A percentile compares a stretch with the other conserved stretches of the same genome.
Conservation (phyloP, 2,329 filamentous ascomycete species). For the Colletotrichum sp. region DNA sequence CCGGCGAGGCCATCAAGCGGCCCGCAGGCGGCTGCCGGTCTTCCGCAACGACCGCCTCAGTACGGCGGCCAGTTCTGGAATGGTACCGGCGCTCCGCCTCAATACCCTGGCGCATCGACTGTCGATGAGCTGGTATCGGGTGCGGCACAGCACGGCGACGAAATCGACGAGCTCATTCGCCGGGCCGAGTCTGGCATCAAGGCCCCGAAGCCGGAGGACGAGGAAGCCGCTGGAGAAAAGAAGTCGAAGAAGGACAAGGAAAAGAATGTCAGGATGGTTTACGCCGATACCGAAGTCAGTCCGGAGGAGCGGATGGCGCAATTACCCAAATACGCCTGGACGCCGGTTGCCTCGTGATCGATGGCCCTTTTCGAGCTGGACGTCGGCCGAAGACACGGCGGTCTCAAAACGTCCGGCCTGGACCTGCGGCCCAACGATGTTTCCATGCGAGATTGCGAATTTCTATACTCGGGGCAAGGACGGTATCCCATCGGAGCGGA, state of each 20-base stretch:
- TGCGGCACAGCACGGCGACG: conserved; percentile 54
- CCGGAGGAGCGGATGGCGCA: conserved; percentile 89
- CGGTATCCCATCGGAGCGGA: conserved; percentile 10
- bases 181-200: conserved; percentile 68
- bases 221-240: conserved; percentile 56
- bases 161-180: conserved; percentile 69
- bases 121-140: conserved; percentile 42
- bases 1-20: conserved; percentile 50
- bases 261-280: conserved; percentile 76
- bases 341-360: conserved; percentile 36
- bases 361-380: background rate
- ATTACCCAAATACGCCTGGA: conserved; percentile 77
- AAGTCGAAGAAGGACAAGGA: conserved; percentile 72
- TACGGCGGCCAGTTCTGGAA: conserved; percentile 36
- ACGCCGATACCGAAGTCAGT: conserved; percentile 79
- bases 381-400: background rate
- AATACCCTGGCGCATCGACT: conserved; percentile 37
- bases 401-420: background rate
- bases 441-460: background rate
- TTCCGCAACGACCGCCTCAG: conserved; percentile 51
- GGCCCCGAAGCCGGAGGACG: conserved; percentile 44
- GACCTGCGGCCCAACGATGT: background rate
- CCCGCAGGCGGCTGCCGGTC: conserved; percentile 40
- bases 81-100: conserved; percentile 26
- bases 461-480: conserved; percentile 2